Evolutionary conservation across 129 eudicot genomes (phyloP).

Genomic region (Saussurea involucrata): DNA sequence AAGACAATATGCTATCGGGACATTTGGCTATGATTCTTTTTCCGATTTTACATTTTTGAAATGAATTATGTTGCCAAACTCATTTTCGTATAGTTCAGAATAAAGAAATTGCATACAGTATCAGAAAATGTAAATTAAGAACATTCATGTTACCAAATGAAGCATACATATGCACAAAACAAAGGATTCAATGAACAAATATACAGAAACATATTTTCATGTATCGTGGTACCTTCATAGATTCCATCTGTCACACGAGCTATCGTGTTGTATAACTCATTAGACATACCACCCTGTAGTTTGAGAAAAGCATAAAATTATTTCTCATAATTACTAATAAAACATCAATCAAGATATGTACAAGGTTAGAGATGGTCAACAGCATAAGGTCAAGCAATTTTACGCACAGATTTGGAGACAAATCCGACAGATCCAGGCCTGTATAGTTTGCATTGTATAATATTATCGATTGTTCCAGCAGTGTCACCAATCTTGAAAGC

Average conservation of each 20-base stretch:
- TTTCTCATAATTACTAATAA: conserved; percentile 1
- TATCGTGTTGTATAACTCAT: conserved; percentile 86
- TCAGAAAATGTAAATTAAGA: neutral
- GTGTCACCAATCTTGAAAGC: conserved; percentile 99
- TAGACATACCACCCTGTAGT: conserved; percentile 98
- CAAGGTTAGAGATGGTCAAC: neutral
- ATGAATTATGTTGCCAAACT: neutral
- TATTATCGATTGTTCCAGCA: conserved; percentile 95
- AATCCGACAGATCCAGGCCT: conserved; percentile 99
- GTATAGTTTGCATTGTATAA: conserved; percentile 94
- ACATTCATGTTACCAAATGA: conserved; percentile 2
- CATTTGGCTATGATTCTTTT: neutral
- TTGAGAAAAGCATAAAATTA: conserved; percentile 15
- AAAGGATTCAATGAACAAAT: neutral
- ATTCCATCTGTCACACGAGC: conserved; percentile 99
- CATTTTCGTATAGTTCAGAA: neutral
- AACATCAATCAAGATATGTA: conserved; percentile 3
- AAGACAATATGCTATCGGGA: neutral
- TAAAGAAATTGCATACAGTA: neutral
- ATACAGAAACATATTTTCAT: neutral
- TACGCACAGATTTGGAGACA: conserved; percentile 94
- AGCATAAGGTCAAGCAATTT: conserved; percentile 8
- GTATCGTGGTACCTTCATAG: conserved; percentile 67
- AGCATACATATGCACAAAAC: conserved; percentile 4
- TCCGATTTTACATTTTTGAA: neutral